Base-by-base conservation (phyloP, 306 rosid species). In the Dryas drummondii region DNA sequence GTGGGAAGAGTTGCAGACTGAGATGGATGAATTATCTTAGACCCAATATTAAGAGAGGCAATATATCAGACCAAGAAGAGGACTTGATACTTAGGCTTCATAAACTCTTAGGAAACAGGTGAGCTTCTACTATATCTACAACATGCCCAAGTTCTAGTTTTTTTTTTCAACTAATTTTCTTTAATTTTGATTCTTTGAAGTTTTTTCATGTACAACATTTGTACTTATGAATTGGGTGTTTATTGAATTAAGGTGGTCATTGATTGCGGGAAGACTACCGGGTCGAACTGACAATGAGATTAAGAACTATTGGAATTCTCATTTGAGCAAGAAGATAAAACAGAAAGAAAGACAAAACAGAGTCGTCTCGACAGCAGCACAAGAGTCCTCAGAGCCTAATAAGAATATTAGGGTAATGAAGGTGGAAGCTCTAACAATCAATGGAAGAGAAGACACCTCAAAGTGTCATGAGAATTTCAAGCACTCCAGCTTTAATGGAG, bases 1-100 rank as follows among this genome's bases (percentile, higher is more conserved):
- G 89, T 70, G 85, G 87, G 50, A 86, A 86, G 82, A 86, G 87
- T 83, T 83, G 89, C 62, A 80, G 89, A 26, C 69, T 86, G 76
- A 80, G 89, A 72, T 86, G 89, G 89, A 66, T 86, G 82, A 86
- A 86, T 50, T 86, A 83, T 70, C 81, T 86, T 0, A 86, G 89
- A 78, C 89, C 89, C 10, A 86, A 86, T 66, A 86, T 86, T 73
- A 86, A 86, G 80, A 83, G 89, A 76, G 89, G 89, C 53, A 86
- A 86, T 70, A 86, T 86, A 40, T 86, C 89, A 44, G 85, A 81
- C 51, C 89, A 83, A 78, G 89, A 86, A 81, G 89, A 86, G 75
- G 89, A 86, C 68, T 83, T 83, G 56, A 86, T 86, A 47, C 71
- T 86, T 12, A 77, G 89, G 73, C 87, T 83, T 69, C 89, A 86